Conservation (phyloP, 116 monocot species). For the Iris pallida region DNA sequence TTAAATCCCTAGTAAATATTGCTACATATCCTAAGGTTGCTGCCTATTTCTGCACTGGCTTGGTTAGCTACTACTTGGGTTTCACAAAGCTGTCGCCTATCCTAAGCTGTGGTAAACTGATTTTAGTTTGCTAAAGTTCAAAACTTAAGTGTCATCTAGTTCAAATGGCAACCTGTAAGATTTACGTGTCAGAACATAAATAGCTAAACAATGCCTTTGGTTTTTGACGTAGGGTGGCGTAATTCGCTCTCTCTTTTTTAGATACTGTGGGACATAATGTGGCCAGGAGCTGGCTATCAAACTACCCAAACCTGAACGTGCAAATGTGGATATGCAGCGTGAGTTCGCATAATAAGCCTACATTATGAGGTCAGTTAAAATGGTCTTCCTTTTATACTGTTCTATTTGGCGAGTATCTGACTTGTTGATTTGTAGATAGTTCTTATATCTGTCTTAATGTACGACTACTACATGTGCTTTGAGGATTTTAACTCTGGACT, state of each 20-base stretch:
- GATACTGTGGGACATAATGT: constrained; percentile 49
- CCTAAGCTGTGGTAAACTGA: constrained; percentile 72
- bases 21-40: too few relatives aligned
- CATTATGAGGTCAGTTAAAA: constrained; percentile 55
- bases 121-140: constrained; percentile 40
- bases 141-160: constrained; percentile 56
- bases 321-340: constrained; percentile 33
- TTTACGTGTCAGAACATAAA: background rate
- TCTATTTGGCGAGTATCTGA: too few relatives aligned
- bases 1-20: too few relatives aligned
- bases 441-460: too few relatives aligned
- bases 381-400: too few relatives aligned
- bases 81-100: too few relatives aligned
- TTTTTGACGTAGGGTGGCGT: background rate
- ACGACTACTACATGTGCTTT: too few relatives aligned
- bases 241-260: constrained; percentile 3
- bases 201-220: too few relatives aligned
- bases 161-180: constrained; percentile 63
- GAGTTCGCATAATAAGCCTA: constrained; percentile 64
- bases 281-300: constrained; percentile 61
- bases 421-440: too few relatives aligned
- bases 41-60: too few relatives aligned
- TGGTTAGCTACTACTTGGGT: too few relatives aligned
- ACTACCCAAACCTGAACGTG: constrained; percentile 45
- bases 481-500: too few relatives aligned